phyloP scores from a whole-genome alignment of 441 rosid genomes.

The Syzygium malaccense region DNA sequence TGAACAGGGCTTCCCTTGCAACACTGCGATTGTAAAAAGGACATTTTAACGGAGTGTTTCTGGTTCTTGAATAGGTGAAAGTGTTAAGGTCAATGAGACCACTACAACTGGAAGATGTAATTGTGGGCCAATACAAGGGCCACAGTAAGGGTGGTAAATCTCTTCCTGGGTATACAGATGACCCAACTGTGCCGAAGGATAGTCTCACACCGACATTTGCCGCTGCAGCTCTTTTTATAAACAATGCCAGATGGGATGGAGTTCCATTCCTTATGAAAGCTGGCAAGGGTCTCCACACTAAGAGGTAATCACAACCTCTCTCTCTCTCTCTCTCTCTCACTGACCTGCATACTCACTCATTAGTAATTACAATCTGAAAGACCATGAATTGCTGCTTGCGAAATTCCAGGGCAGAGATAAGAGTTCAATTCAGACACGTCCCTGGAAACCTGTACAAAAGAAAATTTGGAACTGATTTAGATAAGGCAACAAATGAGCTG shows the following conservation, averaged over 20 bases:
- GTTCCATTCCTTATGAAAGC: slow-evolving; percentile 95
- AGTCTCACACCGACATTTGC: slow-evolving; percentile 90
- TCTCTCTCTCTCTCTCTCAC: neutral
- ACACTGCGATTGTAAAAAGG: neutral
- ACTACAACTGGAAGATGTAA: slow-evolving; percentile 54
- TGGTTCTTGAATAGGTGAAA: slow-evolving; percentile 46
- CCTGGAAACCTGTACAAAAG: slow-evolving; percentile 81
- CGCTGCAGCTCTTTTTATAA: slow-evolving; percentile 78
- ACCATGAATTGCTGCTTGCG: neutral
- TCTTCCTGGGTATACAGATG: slow-evolving; percentile 66
- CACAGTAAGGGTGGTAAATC: slow-evolving; percentile 50
- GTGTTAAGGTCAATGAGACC: slow-evolving; percentile 82
- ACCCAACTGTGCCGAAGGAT: slow-evolving; percentile 57
- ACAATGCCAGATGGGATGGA: slow-evolving; percentile 93
- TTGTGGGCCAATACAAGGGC: slow-evolving; percentile 80
- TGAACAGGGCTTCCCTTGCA: neutral
- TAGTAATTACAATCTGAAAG: neutral
- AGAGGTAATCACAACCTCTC: slow-evolving; percentile 24
- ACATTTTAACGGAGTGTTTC: neutral
- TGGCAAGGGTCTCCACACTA: slow-evolving; percentile 82
- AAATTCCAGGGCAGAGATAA: slow-evolving; percentile 66
- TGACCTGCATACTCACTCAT: neutral
- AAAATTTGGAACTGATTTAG: slow-evolving; percentile 58
- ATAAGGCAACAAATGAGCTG: slow-evolving; percentile 81
- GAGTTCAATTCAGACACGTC: slow-evolving; percentile 93